These are phyloP conservation scores for Combretum micranthum DNA, from an alignment of 345 rosid species.

Conservation along the genomic window DNA sequence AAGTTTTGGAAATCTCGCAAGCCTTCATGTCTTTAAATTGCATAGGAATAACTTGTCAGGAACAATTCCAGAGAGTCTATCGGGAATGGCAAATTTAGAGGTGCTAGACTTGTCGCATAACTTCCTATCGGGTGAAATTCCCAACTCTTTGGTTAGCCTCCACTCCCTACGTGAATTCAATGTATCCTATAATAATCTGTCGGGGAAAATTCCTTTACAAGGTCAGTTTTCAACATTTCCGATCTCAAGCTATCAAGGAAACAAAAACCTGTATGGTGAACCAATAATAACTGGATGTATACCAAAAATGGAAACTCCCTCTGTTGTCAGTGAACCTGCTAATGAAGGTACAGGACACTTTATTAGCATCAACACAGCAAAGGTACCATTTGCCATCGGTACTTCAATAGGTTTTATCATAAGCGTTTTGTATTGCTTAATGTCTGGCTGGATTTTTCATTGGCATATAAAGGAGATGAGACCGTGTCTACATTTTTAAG, in stretches of 20 bases:
- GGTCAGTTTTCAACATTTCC: conserved; percentile 9
- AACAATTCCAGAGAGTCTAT: conserved; percentile 1
- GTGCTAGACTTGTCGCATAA: conserved; percentile 5
- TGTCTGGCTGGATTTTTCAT: too few species aligned
- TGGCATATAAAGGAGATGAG: too few species aligned
- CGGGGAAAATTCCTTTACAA: not conserved
- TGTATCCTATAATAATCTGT: conserved; percentile 3
- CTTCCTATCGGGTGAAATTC: conserved; percentile 6
- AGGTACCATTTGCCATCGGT: too few species aligned
- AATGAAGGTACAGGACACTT: too few species aligned
- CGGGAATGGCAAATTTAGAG: conserved; percentile 5
- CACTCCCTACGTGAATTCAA: not conserved
- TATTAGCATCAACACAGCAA: too few species aligned
- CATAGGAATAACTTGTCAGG: conserved; percentile 10
- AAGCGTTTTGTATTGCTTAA: too few species aligned
- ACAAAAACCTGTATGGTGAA: conserved; percentile 2
- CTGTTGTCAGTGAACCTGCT: too few species aligned
- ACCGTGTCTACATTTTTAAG: too few species aligned
- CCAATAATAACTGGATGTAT: not conserved
- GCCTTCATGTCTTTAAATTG: conserved; percentile 4
- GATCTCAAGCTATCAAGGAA: conserved; percentile 3
- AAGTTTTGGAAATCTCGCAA: conserved; percentile 5
- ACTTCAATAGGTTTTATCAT: too few species aligned
- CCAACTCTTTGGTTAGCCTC: conserved; percentile 2
- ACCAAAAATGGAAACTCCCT: not conserved